Conservation (phyloP, 495 filamentous ascomycete genomes). For the Talaromyces liani region DNA sequence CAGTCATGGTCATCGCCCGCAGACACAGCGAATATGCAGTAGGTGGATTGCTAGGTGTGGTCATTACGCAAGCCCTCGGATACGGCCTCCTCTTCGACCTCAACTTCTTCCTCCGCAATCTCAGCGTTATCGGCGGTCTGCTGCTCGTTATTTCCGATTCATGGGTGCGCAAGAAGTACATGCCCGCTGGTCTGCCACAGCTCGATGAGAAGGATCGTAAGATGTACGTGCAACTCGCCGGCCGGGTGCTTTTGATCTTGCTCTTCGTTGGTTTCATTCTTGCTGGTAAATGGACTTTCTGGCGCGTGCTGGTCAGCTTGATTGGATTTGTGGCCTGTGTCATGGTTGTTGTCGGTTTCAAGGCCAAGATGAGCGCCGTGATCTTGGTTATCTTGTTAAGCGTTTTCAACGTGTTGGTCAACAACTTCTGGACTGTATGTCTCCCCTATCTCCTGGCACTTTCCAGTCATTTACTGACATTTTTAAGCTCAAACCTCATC, state of each 20-base stretch:
- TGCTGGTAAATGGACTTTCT: slow-evolving; percentile 83
- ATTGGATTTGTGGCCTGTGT: slow-evolving; percentile 87
- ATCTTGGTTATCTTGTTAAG: slow-evolving; percentile 90
- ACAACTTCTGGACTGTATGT: slow-evolving; percentile 99
- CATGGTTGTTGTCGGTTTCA: slow-evolving; percentile 99
- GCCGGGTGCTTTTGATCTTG: slow-evolving; percentile 93
- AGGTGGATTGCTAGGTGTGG: slow-evolving; percentile 78
- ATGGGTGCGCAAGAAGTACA: slow-evolving; percentile 96
- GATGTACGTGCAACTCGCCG: slow-evolving; percentile 99
- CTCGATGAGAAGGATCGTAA: slow-evolving; percentile 98
- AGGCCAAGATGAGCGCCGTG: slow-evolving; percentile 96
- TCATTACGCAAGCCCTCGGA: slow-evolving; percentile 91
- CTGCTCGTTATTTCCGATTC: slow-evolving; percentile 97
- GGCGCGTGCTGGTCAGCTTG: slow-evolving; percentile 72
- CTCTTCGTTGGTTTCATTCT: slow-evolving; percentile 95
- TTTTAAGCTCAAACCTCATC: slow-evolving; percentile 84
- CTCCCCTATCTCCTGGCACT: too few relatives aligned
- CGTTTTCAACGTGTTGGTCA: slow-evolving; percentile 92
- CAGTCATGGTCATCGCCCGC: slow-evolving; percentile 78
- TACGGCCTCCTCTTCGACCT: slow-evolving; percentile 98
- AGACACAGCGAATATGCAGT: slow-evolving; percentile 91
- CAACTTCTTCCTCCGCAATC: slow-evolving; percentile 98
- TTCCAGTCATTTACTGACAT: too few relatives aligned
- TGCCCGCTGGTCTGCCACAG: slow-evolving; percentile 86
- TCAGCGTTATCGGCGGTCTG: slow-evolving; percentile 92